Evolutionary conservation across 2,329 filamentous ascomycete genomes (phyloP).

Genomic region (Hypocreales sp.): DNA sequence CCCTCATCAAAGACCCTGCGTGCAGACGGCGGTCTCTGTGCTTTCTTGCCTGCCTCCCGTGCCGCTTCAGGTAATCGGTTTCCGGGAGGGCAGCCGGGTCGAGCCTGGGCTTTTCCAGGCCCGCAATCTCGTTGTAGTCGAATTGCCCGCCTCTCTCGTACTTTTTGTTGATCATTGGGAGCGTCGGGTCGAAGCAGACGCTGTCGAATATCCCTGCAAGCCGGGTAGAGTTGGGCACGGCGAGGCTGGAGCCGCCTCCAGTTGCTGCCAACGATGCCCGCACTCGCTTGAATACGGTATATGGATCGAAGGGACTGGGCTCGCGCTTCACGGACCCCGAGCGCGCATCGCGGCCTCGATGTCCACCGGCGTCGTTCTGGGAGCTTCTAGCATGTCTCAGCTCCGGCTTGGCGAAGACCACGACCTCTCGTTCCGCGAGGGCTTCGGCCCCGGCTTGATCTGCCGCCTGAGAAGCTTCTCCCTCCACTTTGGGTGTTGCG

Average conservation of each 20-base stretch:
- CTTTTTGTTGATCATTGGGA: slow-evolving; percentile 40
- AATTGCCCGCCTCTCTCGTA: slow-evolving; percentile 42
- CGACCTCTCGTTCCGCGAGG: slow-evolving; percentile 10
- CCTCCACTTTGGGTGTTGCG: slow-evolving; percentile 4
- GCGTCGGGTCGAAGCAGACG: slow-evolving; percentile 34
- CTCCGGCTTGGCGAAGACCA: slow-evolving; percentile 42
- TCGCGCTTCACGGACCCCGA: slow-evolving; percentile 28
- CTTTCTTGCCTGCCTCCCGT: slow-evolving; percentile 24
- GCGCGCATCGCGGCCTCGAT: slow-evolving; percentile 15
- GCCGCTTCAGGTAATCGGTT: slow-evolving; percentile 31
- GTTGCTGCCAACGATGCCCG: slow-evolving; percentile 25
- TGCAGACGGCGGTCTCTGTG: slow-evolving; percentile 12
- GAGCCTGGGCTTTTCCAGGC: slow-evolving; percentile 13
- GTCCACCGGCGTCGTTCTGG: slow-evolving; percentile 23
- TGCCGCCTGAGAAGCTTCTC: slow-evolving; percentile 4
- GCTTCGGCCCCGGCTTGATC: slow-evolving; percentile 6
- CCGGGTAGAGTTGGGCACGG: slow-evolving; percentile 11
- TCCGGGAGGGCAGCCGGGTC: slow-evolving; percentile 23
- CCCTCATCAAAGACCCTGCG: slow-evolving; percentile 10
- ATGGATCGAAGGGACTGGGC: slow-evolving; percentile 40
- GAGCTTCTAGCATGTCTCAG: slow-evolving; percentile 41
- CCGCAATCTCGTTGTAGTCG: slow-evolving; percentile 22
- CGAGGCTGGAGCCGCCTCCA: slow-evolving; percentile 7
- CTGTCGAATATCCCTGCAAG: slow-evolving; percentile 36
- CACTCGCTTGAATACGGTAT: slow-evolving; percentile 43